Conservation (phyloP, 2,329 filamentous ascomycete species). For the Fusarium liriodendri region DNA sequence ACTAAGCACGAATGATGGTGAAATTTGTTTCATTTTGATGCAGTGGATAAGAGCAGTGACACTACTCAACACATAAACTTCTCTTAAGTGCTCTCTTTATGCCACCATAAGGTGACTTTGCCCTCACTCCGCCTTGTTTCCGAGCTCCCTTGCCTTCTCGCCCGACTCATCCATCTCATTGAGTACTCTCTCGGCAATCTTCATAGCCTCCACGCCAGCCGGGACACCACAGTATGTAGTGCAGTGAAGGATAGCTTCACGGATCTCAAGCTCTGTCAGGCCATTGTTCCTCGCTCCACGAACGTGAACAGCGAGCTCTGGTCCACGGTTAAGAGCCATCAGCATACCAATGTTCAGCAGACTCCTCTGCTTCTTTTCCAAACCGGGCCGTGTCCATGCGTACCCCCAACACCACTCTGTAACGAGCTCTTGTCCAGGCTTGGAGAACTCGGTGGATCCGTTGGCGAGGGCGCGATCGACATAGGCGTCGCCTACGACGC, state of each 20-base stretch:
- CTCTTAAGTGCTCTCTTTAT: too few relatives aligned
- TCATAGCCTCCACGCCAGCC: slow-evolving; percentile 15
- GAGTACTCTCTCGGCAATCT: slow-evolving; percentile 13
- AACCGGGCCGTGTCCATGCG: slow-evolving; percentile 15
- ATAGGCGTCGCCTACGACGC: slow-evolving; percentile 6
- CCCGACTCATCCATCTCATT: too few relatives aligned
- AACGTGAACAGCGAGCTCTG: slow-evolving; percentile 13
- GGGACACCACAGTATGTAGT: slow-evolving; percentile 19
- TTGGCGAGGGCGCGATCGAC: slow-evolving; percentile 8
- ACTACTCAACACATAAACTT: too few relatives aligned
- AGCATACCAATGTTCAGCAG: slow-evolving; percentile 20
- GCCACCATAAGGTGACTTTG: too few relatives aligned
- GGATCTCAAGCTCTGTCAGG: slow-evolving; percentile 10
- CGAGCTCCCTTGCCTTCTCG: too few relatives aligned
- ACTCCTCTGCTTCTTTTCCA: slow-evolving; percentile 16
- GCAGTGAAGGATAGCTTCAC: slow-evolving; percentile 13
- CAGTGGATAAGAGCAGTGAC: too few relatives aligned
- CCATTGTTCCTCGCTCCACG: slow-evolving; percentile 17
- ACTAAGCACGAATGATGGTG: too few relatives aligned
- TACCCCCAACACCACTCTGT: slow-evolving; percentile 23
- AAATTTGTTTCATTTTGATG: too few relatives aligned
- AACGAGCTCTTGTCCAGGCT: slow-evolving; percentile 19
- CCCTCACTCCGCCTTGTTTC: too few relatives aligned
- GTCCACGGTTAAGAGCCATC: slow-evolving; percentile 3
- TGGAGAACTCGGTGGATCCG: slow-evolving; percentile 13